Percentiles rank a stretch among this genome's conserved stretches.
Conservation (phyloP, 73 alveolate genomes). For the Tetrahymena borealis region DNA sequence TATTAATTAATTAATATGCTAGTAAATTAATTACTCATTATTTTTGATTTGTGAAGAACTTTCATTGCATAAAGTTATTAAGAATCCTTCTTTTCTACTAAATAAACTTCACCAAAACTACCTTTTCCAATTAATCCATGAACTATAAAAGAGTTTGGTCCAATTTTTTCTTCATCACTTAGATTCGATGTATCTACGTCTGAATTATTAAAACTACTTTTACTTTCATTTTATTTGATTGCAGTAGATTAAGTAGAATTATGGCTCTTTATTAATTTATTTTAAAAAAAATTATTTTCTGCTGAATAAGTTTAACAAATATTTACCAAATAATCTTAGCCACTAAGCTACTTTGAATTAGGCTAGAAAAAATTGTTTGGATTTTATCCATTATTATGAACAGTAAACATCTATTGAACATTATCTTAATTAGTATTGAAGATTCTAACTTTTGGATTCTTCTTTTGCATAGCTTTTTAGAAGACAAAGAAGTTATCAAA, state of each 20-base stretch:
- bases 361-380: background rate
- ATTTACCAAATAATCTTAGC: background rate
- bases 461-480: background rate
- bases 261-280: background rate
- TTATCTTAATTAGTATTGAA: background rate
- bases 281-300: background rate
- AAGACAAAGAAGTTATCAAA: background rate
- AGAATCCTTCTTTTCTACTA: constrained; percentile 63
- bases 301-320: background rate
- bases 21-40: constrained; percentile 21
- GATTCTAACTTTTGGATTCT: background rate
- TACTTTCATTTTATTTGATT: background rate
- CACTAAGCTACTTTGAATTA: background rate
- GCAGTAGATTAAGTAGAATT: background rate
- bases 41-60: constrained; percentile 46
- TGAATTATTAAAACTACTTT: background rate
- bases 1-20: background rate
- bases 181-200: constrained; percentile 16
- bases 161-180: constrained; percentile 41
- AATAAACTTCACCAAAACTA: constrained; percentile 77
- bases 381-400: background rate
- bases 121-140: constrained; percentile 77
- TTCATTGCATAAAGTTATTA: constrained; percentile 50
- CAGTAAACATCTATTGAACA: background rate
- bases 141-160: constrained; percentile 18